Evolutionary conservation across 2,329 filamentous ascomycete genomes (phyloP), one percentile per base, ranked within the genome.

Genomic region (Botrytis fragariae): DNA sequence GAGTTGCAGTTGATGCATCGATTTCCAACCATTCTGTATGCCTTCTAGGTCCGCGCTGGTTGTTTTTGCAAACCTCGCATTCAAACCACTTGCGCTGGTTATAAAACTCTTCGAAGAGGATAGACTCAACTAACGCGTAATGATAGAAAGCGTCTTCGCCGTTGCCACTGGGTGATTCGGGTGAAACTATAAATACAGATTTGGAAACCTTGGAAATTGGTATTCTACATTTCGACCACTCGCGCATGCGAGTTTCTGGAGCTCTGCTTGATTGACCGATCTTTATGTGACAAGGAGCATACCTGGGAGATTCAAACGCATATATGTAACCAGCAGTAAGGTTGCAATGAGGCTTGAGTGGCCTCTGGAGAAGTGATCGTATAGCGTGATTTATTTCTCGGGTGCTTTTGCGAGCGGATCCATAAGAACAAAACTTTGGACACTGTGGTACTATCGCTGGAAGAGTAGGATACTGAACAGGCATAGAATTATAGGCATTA

Each of bases 21-120:
- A 74, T 57, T 29, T 76, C 71, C 45, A 75, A 74, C 76, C 76
- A 76, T 54, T 77, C 75, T 6, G 64, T 35, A 59, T 76, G 75
- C n/a, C n/a, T 63, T 35, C n/a, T 29, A 37, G 22, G 22, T 48
- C 20, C n/a, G 32, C 61, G 61, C n/a, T 71, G 67, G 35, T 9
- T 22, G 18, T 57, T 71, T 29, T 39, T 42, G 60, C 63, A 69
- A 45, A 35, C 29, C 16, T 18, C 6, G 48, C 75, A 77, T 12
- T 51, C 45, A 54, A 59, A 73, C 57, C 44, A 68, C 48, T 67
- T 76, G 32, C 75, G 70, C 7, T 59, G 25, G 25, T 74, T 75
- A 45, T 74, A 59, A 9, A 77, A 65, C 35, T 77, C 75, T 57
- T 48, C 32, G 8, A 69, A 59, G 12, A 74, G 39, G 7, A 76